phyloP scores from a whole-genome alignment of 441 rosid species.

The Geranium incanum region DNA sequence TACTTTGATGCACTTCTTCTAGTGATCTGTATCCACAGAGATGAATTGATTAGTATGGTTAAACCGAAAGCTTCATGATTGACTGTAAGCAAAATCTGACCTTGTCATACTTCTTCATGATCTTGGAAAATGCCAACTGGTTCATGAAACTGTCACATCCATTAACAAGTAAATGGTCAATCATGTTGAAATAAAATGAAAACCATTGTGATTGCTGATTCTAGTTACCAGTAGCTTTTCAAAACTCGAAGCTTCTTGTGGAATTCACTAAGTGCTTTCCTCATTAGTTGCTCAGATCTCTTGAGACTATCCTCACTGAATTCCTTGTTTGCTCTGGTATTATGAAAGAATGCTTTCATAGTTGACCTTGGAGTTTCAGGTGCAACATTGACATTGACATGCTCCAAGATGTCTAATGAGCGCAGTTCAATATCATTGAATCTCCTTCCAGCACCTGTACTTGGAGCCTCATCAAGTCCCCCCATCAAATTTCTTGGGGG shows the following conservation, averaged over 20 bases:
- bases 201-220: not conserved
- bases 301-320: constrained; percentile 45
- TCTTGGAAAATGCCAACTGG: constrained; percentile 23
- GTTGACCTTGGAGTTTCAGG: constrained; percentile 50
- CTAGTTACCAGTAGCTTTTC: constrained; percentile 60
- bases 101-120: constrained; percentile 87
- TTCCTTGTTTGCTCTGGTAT: constrained; percentile 29
- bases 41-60: constrained; percentile 11
- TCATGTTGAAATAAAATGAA: not conserved
- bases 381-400: constrained; percentile 52
- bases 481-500: constrained; percentile 24
- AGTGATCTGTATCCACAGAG: constrained; percentile 37
- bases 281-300: constrained; percentile 53
- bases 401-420: constrained; percentile 50
- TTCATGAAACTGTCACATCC: constrained; percentile 51
- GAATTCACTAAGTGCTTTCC: constrained; percentile 50
- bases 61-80: constrained; percentile 1
- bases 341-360: constrained; percentile 34
- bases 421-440: constrained; percentile 32
- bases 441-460: constrained; percentile 22
- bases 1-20: constrained; percentile 47
- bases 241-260: constrained; percentile 55
- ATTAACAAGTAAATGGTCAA: constrained; percentile 6
- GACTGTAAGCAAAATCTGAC: constrained; percentile 22
- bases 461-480: constrained; percentile 38